A percentile compares a stretch with the other conserved stretches of the same genome.
phyloP scores from a whole-genome alignment of 176 grass and related monocot genomes.

The Hsuehochloa calcarea region DNA sequence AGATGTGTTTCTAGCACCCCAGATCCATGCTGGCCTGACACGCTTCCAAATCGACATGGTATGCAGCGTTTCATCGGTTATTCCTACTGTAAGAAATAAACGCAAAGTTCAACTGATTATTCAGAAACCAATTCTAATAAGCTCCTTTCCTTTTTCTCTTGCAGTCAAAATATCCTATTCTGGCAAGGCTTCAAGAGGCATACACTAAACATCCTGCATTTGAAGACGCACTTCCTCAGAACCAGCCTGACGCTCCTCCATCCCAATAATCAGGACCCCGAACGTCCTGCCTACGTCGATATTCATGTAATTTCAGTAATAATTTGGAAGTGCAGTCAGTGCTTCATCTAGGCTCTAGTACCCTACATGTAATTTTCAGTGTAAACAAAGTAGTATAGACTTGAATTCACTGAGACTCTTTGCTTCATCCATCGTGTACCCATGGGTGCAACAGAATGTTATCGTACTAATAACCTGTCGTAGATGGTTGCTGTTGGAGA shows the following conservation, averaged over 20 bases:
- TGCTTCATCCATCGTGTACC: too few relatives aligned
- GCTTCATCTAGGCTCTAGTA: too few relatives aligned
- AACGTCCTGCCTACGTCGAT: not conserved
- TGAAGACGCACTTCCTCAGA: constrained; percentile 16
- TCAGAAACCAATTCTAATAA: not conserved
- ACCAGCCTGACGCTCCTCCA: constrained; percentile 16
- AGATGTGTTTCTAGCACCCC: constrained; percentile 65
- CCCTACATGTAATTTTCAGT: too few relatives aligned
- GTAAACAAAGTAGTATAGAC: too few relatives aligned
- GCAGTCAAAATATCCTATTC: not conserved
- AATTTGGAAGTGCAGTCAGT: not conserved
- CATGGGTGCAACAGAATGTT: too few relatives aligned
- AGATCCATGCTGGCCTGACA: constrained; percentile 42
- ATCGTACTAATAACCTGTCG: too few relatives aligned
- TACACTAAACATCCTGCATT: not conserved
- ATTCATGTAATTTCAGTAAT: not conserved
- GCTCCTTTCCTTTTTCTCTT: not conserved
- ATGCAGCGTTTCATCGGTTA: not conserved
- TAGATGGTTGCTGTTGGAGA: too few relatives aligned
- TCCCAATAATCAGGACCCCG: not conserved
- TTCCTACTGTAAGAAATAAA: not conserved
- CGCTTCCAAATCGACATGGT: constrained; percentile 72
- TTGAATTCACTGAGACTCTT: too few relatives aligned
- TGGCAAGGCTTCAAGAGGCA: constrained; percentile 9
- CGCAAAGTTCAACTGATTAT: not conserved